These are phyloP conservation scores for Geotrichum siamense DNA, from an alignment of 1,139 yeast genomes.

Conservation along the genomic window DNA sequence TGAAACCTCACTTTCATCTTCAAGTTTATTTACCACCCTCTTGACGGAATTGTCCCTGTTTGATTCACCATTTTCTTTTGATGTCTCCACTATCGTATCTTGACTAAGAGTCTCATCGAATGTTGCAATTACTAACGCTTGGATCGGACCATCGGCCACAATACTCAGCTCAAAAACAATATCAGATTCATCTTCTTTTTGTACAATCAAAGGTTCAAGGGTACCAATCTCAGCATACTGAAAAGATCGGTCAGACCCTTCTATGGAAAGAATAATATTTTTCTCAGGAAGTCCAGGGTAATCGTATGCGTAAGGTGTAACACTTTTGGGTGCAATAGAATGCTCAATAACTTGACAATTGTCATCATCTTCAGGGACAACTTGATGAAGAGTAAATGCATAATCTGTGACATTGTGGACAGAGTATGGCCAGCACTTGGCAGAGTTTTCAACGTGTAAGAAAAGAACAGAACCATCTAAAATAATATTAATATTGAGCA, in stretches of 20 bases:
- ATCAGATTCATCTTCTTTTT: slow-evolving; percentile 27
- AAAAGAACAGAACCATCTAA: slow-evolving; percentile 77
- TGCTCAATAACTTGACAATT: slow-evolving; percentile 50
- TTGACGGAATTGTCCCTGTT: slow-evolving; percentile 33
- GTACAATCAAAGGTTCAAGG: slow-evolving; percentile 65
- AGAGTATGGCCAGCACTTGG: slow-evolving; percentile 83
- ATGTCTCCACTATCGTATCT: slow-evolving; percentile 42
- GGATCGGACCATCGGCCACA: slow-evolving; percentile 93
- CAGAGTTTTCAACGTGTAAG: slow-evolving; percentile 65
- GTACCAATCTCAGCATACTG: slow-evolving; percentile 91
- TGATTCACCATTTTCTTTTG: slow-evolving; percentile 5
- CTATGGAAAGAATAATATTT: slow-evolving; percentile 64
- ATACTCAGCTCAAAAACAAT: slow-evolving; percentile 77
- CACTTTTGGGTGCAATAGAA: slow-evolving; percentile 77
- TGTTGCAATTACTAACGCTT: slow-evolving; percentile 72
- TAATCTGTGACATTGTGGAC: slow-evolving; percentile 78
- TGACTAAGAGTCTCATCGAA: slow-evolving; percentile 72
- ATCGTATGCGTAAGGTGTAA: slow-evolving; percentile 98
- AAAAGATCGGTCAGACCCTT: slow-evolving; percentile 64
- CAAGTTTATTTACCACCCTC: slow-evolving; percentile 50
- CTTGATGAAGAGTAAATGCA: slow-evolving; percentile 78
- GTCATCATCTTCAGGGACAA: slow-evolving; percentile 69
- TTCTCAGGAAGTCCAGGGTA: slow-evolving; percentile 85
- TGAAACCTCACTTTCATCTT: slow-evolving; percentile 55
- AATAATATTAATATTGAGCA: slow-evolving; percentile 64